Percentiles rank a stretch among this genome's conserved stretches.
These are phyloP conservation scores for Eimeria mitis DNA, from an alignment of 169 alveolate species.

Conservation along the genomic window DNA sequence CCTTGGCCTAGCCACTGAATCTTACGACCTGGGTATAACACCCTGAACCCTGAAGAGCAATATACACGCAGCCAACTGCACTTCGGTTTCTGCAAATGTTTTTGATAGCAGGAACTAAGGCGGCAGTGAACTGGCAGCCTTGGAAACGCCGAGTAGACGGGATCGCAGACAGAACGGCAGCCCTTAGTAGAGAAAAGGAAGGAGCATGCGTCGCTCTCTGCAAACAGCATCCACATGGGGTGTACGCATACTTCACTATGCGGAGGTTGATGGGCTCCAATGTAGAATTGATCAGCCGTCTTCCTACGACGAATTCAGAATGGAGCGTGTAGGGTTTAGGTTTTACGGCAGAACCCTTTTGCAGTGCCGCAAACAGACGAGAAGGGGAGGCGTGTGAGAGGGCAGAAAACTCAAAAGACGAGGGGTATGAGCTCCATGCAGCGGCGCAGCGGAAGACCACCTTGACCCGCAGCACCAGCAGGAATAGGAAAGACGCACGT, in stretches of 20 bases:
- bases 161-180: neutral
- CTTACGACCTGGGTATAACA: neutral
- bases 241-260: neutral
- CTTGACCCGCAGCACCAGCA: neutral
- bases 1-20: neutral
- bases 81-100: neutral
- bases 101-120: neutral
- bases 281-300: neutral
- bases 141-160: neutral
- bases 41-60: neutral
- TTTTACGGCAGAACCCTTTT: neutral
- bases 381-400: neutral
- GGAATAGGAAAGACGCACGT: constrained; percentile 75
- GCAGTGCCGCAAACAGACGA: neutral
- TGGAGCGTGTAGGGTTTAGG: neutral
- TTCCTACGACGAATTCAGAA: neutral
- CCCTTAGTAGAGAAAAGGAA: constrained; percentile 13
- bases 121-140: neutral
- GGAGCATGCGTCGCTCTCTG: constrained; percentile 44
- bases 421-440: neutral
- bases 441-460: neutral
- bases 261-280: neutral
- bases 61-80: neutral
- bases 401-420: neutral
- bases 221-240: constrained; percentile 13